Evolutionary conservation across 192 early-diverging fungal genomes (phyloP).

Genomic region (Backusella australiensis): DNA sequence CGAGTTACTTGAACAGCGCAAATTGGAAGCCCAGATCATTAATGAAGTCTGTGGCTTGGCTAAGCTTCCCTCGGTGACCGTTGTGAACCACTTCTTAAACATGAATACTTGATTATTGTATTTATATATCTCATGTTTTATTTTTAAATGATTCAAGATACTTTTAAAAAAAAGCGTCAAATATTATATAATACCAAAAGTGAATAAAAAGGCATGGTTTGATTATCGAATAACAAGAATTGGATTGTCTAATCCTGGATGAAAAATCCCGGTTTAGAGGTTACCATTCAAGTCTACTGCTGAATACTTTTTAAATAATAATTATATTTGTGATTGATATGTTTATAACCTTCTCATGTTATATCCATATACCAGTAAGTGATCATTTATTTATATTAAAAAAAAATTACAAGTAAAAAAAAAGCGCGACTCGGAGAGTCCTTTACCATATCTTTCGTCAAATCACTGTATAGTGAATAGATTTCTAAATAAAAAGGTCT

Average conservation of each 20-base stretch:
- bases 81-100: conserved; percentile 15
- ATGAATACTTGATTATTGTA: conserved; percentile 13
- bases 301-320: not conserved
- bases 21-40: conserved; percentile 11
- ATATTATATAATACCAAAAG: conserved; percentile 2
- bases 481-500: not conserved
- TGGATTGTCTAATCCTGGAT: conserved; percentile 7
- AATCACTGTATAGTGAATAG: not conserved
- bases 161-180: not conserved
- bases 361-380: not conserved
- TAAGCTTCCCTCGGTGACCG: conserved; percentile 6
- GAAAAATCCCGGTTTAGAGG: not conserved
- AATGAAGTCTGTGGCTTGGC: conserved; percentile 14
- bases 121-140: not conserved
- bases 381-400: not conserved
- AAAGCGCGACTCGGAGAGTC: not conserved
- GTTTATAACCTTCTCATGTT: not conserved
- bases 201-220: not conserved
- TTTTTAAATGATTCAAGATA: not conserved
- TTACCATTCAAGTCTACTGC: conserved; percentile 1
- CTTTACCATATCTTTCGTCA: not conserved
- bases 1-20: conserved; percentile 11
- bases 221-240: conserved; percentile 8
- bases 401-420: not conserved
- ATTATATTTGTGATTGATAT: not conserved